phyloP scores from a whole-genome alignment of 2,329 filamentous ascomycete genomes.

The Endothia cerciana region DNA sequence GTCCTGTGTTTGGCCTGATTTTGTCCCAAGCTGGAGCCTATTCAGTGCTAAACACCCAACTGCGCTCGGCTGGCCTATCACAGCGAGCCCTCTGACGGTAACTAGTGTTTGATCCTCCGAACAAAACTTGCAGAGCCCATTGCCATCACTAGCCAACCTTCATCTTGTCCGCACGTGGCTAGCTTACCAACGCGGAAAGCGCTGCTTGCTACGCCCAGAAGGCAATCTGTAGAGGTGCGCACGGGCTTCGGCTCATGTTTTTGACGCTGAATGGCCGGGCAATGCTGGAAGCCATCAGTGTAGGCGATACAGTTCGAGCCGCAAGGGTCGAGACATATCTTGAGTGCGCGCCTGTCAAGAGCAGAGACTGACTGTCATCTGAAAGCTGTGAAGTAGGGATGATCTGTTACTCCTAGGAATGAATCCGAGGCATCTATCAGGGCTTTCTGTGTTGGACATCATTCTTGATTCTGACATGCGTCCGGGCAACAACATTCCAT shows the following conservation, averaged over 20 bases:
- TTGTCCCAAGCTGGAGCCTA: slow-evolving; percentile 8
- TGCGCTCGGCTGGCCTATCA: neutral
- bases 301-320: neutral
- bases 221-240: neutral
- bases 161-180: neutral
- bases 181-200: neutral
- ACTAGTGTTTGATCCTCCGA: slow-evolving; percentile 3
- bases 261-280: neutral
- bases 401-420: neutral
- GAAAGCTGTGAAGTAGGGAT: neutral
- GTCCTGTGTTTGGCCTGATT: slow-evolving; percentile 26
- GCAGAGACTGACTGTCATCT: neutral
- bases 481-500: neutral
- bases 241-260: neutral
- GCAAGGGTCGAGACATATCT: neutral
- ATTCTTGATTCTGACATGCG: neutral
- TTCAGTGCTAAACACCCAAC: neutral
- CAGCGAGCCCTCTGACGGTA: neutral
- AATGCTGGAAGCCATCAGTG: neutral
- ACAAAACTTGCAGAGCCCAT: neutral
- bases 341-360: neutral
- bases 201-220: neutral
- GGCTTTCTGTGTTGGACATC: neutral
- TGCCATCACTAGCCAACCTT: neutral
- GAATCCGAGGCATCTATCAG: neutral